Evolutionary conservation across 1,284 basidiomycete species (phyloP).

Genomic region (Microbotryum silenes-acaulis): DNA sequence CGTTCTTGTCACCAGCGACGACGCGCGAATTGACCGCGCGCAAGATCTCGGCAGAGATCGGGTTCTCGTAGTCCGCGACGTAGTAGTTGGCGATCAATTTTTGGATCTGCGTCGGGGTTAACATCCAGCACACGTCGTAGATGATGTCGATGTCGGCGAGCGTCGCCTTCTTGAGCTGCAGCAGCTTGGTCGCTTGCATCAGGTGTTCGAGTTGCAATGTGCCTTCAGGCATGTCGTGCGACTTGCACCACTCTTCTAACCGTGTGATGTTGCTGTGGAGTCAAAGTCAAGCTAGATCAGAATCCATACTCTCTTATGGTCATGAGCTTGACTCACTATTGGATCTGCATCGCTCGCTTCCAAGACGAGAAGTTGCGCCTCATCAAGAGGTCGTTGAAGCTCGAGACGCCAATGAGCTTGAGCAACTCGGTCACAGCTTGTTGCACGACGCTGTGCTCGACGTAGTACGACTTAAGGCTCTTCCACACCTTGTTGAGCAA

Average conservation of each 20-base stretch:
- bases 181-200: conserved; percentile 97
- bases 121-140: conserved; percentile 96
- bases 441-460: conserved; percentile 95
- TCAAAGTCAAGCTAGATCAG: background rate
- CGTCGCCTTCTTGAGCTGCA: conserved; percentile 92
- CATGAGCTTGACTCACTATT: conserved; percentile 51
- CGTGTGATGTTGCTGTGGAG: conserved; percentile 64
- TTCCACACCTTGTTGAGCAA: conserved; percentile 98
- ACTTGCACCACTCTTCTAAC: conserved; percentile 70
- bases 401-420: conserved; percentile 92
- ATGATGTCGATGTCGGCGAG: conserved; percentile 94
- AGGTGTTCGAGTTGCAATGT: conserved; percentile 95
- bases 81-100: conserved; percentile 53
- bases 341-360: conserved; percentile 99
- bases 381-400: conserved; percentile 98
- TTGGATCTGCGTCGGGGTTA: conserved; percentile 98
- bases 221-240: conserved; percentile 90
- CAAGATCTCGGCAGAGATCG: conserved; percentile 91
- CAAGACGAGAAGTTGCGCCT: conserved; percentile 98
- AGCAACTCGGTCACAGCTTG: conserved; percentile 94
- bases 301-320: too few species aligned
- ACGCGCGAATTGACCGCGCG: conserved; percentile 92
- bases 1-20: conserved; percentile 86
- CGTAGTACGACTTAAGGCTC: conserved; percentile 96
- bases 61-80: conserved; percentile 97